Evolutionary conservation across 2,329 filamentous ascomycete species (phyloP), one percentile per base, ranked within the genome.

Genomic region (Ophiosphaerella korrae): DNA sequence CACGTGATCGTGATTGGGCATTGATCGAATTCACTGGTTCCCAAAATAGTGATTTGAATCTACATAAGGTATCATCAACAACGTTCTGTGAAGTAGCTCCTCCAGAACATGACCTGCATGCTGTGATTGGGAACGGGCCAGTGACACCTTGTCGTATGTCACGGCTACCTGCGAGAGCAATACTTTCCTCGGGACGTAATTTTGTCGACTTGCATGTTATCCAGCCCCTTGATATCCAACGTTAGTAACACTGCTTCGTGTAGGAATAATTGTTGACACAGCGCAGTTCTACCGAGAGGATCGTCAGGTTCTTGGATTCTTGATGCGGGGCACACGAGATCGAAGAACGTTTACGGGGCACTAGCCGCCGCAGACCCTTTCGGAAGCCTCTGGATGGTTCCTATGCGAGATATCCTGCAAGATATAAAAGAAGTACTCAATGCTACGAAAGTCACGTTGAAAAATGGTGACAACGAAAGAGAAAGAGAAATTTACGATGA

Each of bases 231-330:
- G 37, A 18, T 26, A 18, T 13, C 23, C 14, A 18, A 26, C 18
- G 37, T 35, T 18, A 42, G 50, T 35, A 8, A 8, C 32, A 9
- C 5, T 29, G 11, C 26, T 29, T 29, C 11, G 6, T 11, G 11
- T 8, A 29, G 3, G 26, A 6, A 29, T 29, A 7, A 38, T n/a
- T 29, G 13, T 33, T 43, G n/a, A 50, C 23, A 16, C 7, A 2
- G 13, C 7, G 1, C 2, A 50, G 31, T 24, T 7, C 23, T 38
- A 18, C 34, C 24, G 2, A n/a, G 14, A 23, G 50, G 50, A 4
- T 32, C 23, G 12, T 57, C 53, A 33, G 53, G 46, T 4, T 21
- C 53, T 3, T 57, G 50, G 50, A 40, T 57, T 4, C 7, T 50
- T 2, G 18, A 36, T 14, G 7, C 14, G 2, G 18, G 9, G 7